Evolutionary conservation across 164 flowering plant species (phyloP), one percentile per base, ranked within the genome.

Genomic region (Nelumbo lutea): DNA sequence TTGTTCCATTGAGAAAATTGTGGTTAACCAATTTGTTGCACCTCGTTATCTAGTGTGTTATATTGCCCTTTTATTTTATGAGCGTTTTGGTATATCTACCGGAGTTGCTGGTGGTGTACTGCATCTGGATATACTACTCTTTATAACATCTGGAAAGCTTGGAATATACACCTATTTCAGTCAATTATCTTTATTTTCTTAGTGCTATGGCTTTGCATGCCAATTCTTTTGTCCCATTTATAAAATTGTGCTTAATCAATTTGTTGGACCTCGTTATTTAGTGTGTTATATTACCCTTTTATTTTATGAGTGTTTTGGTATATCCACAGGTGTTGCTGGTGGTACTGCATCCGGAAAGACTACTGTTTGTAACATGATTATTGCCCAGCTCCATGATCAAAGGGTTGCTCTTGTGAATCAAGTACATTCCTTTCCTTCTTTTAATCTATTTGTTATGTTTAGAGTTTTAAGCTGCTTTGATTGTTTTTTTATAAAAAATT

Each of bases 111-210:
- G 93, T 9, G 90, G 93, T 27, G 27, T 13, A 83, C 86, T 60
- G 90, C 93, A 9, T 88, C 89, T 10, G 93, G 93, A 6, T 86
- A 88, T 57, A 86, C 93, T 57, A 85, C 93, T 11, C 90, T 88
- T 27, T 88, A 90, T 76, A 72, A 85, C 72, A 80, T 81, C 27
- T 27, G 27, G 27, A 27, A 27, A 0, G 27, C 27, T 27, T 27
- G 27, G 27, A 27, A 27, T 27, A 27, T 27, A 27, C 27, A 27
- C 27, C 27, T 27, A 27, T 27, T 27, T 27, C 27, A 27, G 27
- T 27, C 27, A 27, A 27, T 27, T 27, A 27, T 27, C 27, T 27
- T 27, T 27, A 27, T 27, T 27, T 27, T 27, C 27, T 27, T 27
- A 27, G 27, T 27, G 27, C 8, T 41, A 9, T 1, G 6, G 5